Evolutionary conservation across 1,139 yeast species (phyloP).

Genomic region (Kluyveromyces marxianus): DNA sequence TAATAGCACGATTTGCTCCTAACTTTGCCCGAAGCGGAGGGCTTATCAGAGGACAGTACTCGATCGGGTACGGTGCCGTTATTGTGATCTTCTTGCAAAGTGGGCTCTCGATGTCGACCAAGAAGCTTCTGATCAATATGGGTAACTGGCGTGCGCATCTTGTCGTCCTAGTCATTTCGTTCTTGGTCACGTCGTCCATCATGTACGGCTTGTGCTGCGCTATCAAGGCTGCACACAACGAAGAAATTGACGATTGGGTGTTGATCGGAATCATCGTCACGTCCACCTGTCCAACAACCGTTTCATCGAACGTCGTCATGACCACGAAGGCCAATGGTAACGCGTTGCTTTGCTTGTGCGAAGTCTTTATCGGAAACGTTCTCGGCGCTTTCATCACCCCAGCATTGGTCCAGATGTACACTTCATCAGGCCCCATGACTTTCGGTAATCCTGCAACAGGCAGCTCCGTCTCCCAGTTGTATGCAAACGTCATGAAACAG

Average conservation of each 20-base stretch:
- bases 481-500: constrained; percentile 75
- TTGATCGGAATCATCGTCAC: constrained; percentile 75
- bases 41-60: constrained; percentile 60
- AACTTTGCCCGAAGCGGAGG: constrained; percentile 81
- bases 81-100: constrained; percentile 76
- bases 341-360: constrained; percentile 69
- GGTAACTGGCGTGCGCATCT: constrained; percentile 78
- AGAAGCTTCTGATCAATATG: constrained; percentile 50
- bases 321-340: constrained; percentile 80
- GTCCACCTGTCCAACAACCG: constrained; percentile 86
- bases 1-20: constrained; percentile 72
- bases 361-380: constrained; percentile 76
- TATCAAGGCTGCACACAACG: constrained; percentile 50
- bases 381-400: constrained; percentile 86
- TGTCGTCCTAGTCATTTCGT: constrained; percentile 59
- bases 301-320: constrained; percentile 86
- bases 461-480: constrained; percentile 47
- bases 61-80: constrained; percentile 80
- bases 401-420: constrained; percentile 67
- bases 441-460: constrained; percentile 78
- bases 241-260: constrained; percentile 60
- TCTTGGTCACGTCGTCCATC: constrained; percentile 66
- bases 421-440: constrained; percentile 47
- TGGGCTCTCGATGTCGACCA: constrained; percentile 69
- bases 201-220: constrained; percentile 71